phyloP scores from a whole-genome alignment of 2,329 filamentous ascomycete species.

The Botryosphaeria agaves region DNA sequence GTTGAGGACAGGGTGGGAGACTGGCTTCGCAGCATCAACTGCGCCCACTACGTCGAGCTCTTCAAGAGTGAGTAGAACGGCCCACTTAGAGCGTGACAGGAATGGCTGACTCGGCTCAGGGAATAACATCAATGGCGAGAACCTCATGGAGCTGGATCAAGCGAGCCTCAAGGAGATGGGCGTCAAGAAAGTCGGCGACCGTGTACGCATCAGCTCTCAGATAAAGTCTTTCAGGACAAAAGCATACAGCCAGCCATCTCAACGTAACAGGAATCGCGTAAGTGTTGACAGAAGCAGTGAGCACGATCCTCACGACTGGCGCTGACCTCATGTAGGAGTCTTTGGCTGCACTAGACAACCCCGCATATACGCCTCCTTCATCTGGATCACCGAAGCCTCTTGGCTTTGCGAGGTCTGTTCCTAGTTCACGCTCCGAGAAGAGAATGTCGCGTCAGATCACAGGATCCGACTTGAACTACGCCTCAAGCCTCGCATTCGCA shows the following conservation, averaged over 20 bases:
- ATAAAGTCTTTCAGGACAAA: slow-evolving; percentile 31
- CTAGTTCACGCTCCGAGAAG: slow-evolving; percentile 28
- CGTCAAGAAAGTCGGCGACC: slow-evolving; percentile 92
- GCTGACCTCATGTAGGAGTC: slow-evolving; percentile 45
- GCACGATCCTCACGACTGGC: slow-evolving; percentile 3
- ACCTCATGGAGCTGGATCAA: slow-evolving; percentile 92
- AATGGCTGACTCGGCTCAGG: slow-evolving; percentile 20
- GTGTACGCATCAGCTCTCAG: slow-evolving; percentile 56
- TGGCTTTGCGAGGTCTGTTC: slow-evolving; percentile 31
- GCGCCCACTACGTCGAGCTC: slow-evolving; percentile 78
- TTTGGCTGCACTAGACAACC: slow-evolving; percentile 58
- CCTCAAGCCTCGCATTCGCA: slow-evolving; percentile 17
- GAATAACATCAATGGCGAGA: slow-evolving; percentile 96
- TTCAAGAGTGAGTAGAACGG: slow-evolving; percentile 45
- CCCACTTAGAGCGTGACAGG: background rate
- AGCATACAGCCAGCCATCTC: slow-evolving; percentile 34
- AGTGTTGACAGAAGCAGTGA: slow-evolving; percentile 17
- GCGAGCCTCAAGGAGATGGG: slow-evolving; percentile 94
- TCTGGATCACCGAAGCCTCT: slow-evolving; percentile 47
- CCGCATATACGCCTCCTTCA: slow-evolving; percentile 42
- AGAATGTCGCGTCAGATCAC: slow-evolving; percentile 29
- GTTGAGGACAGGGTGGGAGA: slow-evolving; percentile 84
- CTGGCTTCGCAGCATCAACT: slow-evolving; percentile 82
- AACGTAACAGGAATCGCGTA: slow-evolving; percentile 61
- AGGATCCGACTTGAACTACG: slow-evolving; percentile 24